phyloP scores from a whole-genome alignment of 2,329 filamentous ascomycete species.

The Colletotrichum australisinense region DNA sequence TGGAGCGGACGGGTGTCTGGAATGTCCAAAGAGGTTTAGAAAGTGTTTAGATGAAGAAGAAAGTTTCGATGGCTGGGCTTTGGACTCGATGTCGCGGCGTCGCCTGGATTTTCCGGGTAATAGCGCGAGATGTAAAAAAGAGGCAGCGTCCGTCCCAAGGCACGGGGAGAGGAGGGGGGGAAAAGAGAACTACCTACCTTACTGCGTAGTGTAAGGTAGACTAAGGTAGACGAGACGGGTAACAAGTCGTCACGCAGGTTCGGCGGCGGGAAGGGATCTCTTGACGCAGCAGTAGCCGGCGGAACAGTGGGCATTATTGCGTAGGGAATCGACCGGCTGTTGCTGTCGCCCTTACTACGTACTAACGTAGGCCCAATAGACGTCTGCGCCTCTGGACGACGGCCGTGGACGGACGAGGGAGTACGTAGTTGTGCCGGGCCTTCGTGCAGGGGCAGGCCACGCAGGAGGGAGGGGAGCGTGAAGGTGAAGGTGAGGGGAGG shows the following conservation, averaged over 20 bases:
- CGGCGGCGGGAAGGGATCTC: conserved; percentile 31
- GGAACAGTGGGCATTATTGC: conserved; percentile 31
- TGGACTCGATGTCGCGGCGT: conserved; percentile 22
- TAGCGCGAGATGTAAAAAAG: not conserved
- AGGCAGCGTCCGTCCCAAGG: not conserved
- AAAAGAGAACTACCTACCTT: too few relatives aligned
- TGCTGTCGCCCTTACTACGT: conserved; percentile 29
- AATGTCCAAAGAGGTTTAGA: not conserved
- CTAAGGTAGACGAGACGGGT: not conserved
- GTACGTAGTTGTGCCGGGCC: conserved; percentile 24
- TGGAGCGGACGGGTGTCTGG: not conserved
- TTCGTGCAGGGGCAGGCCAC: conserved; percentile 18
- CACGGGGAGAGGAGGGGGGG: conserved; percentile 3
- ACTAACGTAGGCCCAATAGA: too few relatives aligned
- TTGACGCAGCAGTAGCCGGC: conserved; percentile 31
- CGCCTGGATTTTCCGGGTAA: conserved; percentile 12
- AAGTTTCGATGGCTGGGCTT: conserved; percentile 15
- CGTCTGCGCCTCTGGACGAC: too few relatives aligned
- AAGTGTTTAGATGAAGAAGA: conserved; percentile 14
- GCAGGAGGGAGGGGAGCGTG: not conserved
- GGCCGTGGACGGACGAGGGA: not conserved
- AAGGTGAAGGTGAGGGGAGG: not conserved
- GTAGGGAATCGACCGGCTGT: conserved; percentile 7
- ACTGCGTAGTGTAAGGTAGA: too few relatives aligned
- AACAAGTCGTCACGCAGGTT: conserved; percentile 14